These are phyloP conservation scores for Emmonsia crescens DNA, from an alignment of 2,329 filamentous ascomycete species.

Conservation along the genomic window DNA sequence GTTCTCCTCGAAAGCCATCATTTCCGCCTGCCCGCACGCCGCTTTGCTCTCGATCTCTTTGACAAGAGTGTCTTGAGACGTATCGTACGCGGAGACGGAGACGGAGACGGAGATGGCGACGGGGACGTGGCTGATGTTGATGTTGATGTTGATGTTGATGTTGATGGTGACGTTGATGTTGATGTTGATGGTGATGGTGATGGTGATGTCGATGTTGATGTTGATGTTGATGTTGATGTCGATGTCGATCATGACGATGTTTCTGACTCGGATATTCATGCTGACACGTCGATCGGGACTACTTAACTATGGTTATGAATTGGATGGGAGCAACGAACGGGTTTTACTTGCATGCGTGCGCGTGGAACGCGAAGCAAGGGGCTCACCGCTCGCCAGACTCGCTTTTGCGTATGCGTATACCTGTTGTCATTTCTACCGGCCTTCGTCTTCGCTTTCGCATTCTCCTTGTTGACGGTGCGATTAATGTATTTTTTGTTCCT, in stretches of 20 bases:
- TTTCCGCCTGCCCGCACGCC: slow-evolving; percentile 73
- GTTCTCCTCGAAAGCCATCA: slow-evolving; percentile 78
- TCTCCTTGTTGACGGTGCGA: too few species aligned
- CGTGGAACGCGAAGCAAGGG: too few species aligned
- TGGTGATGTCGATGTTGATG: background rate
- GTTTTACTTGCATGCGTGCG: too few species aligned
- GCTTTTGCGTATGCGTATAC: too few species aligned
- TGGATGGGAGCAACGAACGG: too few species aligned
- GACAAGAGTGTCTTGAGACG: slow-evolving; percentile 77
- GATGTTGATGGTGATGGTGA: background rate
- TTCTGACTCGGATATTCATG: background rate
- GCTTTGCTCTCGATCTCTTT: slow-evolving; percentile 88
- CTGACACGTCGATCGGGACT: background rate
- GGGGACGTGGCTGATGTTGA: background rate
- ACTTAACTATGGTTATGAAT: too few species aligned
- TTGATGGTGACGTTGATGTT: background rate
- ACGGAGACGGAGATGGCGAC: slow-evolving; percentile 20
- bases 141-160: background rate
- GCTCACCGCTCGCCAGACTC: too few species aligned
- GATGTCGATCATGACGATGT: background rate
- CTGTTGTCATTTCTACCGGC: too few species aligned
- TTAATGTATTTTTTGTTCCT: too few species aligned
- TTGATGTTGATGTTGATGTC: background rate
- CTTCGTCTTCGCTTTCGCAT: too few species aligned
- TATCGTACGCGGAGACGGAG: slow-evolving; percentile 57